A percentile compares a stretch with the other conserved stretches of the same genome.
These are phyloP conservation scores for Cicer pinnatifidum DNA, from an alignment of 306 rosid species.

Conservation along the genomic window DNA sequence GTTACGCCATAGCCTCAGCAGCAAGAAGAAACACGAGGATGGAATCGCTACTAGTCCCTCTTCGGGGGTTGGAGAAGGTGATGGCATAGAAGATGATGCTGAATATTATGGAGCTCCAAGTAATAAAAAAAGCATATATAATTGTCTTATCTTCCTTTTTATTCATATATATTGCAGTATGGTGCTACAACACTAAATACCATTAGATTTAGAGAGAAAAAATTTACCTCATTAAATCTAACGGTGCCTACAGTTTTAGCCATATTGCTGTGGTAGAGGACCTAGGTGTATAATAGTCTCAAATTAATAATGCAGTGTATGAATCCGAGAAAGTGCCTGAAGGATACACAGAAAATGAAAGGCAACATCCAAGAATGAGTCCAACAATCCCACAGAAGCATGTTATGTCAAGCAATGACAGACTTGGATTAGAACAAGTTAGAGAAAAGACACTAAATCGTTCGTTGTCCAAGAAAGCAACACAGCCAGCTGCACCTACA, in stretches of 20 bases:
- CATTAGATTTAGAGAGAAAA: too few relatives aligned
- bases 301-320: constrained; percentile 56
- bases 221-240: too few relatives aligned
- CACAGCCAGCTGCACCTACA: constrained; percentile 25
- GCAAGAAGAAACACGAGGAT: constrained; percentile 74
- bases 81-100: constrained; percentile 54
- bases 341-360: constrained; percentile 52
- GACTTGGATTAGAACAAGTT: constrained; percentile 40
- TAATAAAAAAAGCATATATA: constrained; percentile 44
- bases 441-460: constrained; percentile 41
- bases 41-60: constrained; percentile 51
- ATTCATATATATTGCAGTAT: not conserved
- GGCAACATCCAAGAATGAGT: constrained; percentile 56
- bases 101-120: constrained; percentile 85
- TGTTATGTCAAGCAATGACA: constrained; percentile 48
- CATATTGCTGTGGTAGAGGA: too few relatives aligned
- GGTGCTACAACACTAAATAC: too few relatives aligned
- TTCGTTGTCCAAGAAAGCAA: constrained; percentile 47
- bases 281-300: not conserved
- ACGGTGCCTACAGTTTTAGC: too few relatives aligned
- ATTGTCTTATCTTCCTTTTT: not conserved
- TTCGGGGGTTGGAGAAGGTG: constrained; percentile 49
- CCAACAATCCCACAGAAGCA: constrained; percentile 59
- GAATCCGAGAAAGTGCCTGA: constrained; percentile 71
- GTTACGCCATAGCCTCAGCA: constrained; percentile 71